Evolutionary conservation across 2,329 filamentous ascomycete species (phyloP), one percentile per base, ranked within the genome.

Genomic region (Fusarium albidum): DNA sequence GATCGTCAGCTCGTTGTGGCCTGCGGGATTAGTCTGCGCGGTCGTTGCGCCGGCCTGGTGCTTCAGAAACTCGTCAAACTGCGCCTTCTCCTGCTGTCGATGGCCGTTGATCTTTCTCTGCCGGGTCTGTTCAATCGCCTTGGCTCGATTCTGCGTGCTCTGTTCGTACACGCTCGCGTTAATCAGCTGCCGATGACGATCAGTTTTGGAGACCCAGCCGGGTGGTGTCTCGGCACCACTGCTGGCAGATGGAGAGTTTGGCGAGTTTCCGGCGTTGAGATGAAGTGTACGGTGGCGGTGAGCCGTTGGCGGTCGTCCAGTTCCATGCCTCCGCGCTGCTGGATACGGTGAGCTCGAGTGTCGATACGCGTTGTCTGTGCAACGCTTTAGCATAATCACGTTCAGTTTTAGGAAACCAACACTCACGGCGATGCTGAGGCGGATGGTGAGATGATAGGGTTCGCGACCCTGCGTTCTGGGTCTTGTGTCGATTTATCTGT

Each of bases 171-270:
- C 83, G 13, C 85, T 84, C 15, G 88, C 84, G 69, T 94, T 96
- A 73, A 96, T 95, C 33, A 96, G 77, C 71, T 96, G 91, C 69
- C 90, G 83, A 69, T 93, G 90, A 42, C 89, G 88, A 70, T 90
- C 90, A 42, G 80, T 88, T 69, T 87, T 90, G 6, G 86, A 83
- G 34, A 95, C 83, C 85, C 89, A 94, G 4, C 68, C 69, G 27
- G 68, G 53, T 9, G 59, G 63, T 25, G 57, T 64, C 47, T 63
- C 58, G 14, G 84, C 73, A 18, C 65, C 65, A 18, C 61, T 58
- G 14, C 68, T 72, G 3, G 73, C 71, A 4, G 74, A 67, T 27
- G 76, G 73, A 4, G 76, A 69, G 21, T 74, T 72, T 9, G 72
- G 69, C 9, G 72, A 50, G 9, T 72, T 67, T 33, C 67, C 67